These are phyloP conservation scores for Colletotrichum sublineola DNA, from an alignment of 2,329 filamentous ascomycete genomes.

Conservation along the genomic window DNA sequence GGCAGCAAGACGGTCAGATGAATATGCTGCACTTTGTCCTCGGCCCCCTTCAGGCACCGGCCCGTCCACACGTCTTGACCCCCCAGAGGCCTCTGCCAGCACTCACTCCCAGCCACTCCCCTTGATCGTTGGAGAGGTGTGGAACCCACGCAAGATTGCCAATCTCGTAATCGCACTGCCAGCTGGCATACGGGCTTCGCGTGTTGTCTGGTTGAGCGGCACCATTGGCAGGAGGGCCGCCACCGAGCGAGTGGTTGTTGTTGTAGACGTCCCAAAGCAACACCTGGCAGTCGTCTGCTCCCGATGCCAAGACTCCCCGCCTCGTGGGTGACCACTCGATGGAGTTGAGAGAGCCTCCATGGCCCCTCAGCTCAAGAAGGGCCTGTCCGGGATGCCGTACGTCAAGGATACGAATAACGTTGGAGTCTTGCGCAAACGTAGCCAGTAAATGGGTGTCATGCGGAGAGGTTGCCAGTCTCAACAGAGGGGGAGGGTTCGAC, in stretches of 20 bases:
- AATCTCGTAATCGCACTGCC: conserved; percentile 90
- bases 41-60: conserved; percentile 26
- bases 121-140: conserved; percentile 75
- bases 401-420: conserved; percentile 92
- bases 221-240: conserved; percentile 61
- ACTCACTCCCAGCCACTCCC: conserved; percentile 87
- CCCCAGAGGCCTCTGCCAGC: conserved; percentile 87
- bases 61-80: conserved; percentile 58
- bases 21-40: conserved; percentile 30
- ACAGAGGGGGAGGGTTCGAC: conserved; percentile 80
- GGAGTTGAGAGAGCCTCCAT: conserved; percentile 87
- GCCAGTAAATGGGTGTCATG: conserved; percentile 95
- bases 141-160: conserved; percentile 89
- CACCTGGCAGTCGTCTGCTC: conserved; percentile 91
- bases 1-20: conserved; percentile 23
- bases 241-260: conserved; percentile 61
- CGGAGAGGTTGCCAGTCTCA: conserved; percentile 89
- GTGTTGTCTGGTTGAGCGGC: conserved; percentile 66
- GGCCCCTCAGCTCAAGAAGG: conserved; percentile 90
- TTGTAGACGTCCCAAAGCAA: conserved; percentile 94
- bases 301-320: conserved; percentile 89
- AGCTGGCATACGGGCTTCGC: conserved; percentile 79
- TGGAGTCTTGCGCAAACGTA: conserved; percentile 96
- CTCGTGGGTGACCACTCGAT: conserved; percentile 95
- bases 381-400: conserved; percentile 97